phyloP scores from a whole-genome alignment of 2,329 filamentous ascomycete species.

The Colletotrichum caudatum region DNA sequence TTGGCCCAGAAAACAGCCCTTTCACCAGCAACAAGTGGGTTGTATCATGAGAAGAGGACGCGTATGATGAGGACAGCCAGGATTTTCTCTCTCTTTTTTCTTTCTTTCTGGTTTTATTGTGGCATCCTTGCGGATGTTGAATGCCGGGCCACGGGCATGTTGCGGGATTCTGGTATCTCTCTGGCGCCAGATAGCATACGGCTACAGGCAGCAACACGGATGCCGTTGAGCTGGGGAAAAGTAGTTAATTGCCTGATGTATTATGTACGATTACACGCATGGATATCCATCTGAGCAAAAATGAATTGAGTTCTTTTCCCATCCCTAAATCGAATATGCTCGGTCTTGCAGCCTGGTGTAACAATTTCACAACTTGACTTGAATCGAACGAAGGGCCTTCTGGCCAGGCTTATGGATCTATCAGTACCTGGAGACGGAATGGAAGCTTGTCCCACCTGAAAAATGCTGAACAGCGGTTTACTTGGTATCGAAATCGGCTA shows the following conservation, averaged over 20 bases:
- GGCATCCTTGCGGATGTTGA: neutral
- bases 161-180: neutral
- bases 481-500: conserved; percentile 4
- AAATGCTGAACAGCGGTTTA: neutral
- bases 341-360: neutral
- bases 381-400: neutral
- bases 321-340: neutral
- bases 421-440: neutral
- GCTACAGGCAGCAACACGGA: neutral
- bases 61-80: neutral
- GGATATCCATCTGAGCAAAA: conserved; percentile 29
- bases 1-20: neutral
- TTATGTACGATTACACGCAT: conserved; percentile 35
- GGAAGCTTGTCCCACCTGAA: neutral
- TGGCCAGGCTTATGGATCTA: neutral
- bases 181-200: neutral
- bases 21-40: conserved; percentile 6
- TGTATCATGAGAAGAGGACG: neutral
- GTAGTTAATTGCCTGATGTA: conserved; percentile 7
- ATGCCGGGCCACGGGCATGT: neutral
- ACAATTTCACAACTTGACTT: neutral
- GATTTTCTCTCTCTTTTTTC: neutral
- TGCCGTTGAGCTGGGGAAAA: neutral
- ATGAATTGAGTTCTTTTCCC: neutral
- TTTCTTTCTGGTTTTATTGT: neutral